Evolutionary conservation across 2,329 filamentous ascomycete genomes (phyloP).

Genomic region (Colletotrichum sojae): DNA sequence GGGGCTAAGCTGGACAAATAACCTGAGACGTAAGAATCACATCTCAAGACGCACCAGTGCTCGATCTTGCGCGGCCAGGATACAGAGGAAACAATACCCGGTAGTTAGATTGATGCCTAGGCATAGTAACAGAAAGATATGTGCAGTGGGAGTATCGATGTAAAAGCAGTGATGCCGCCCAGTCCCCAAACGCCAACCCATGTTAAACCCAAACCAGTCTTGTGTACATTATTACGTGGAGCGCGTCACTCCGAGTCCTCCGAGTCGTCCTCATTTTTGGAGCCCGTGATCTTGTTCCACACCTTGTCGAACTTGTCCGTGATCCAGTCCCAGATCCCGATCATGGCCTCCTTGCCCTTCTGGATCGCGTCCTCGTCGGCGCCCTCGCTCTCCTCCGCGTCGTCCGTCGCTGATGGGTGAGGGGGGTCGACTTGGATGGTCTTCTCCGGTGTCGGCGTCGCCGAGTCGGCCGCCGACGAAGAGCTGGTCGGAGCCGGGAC

Average conservation of each 20-base stretch:
- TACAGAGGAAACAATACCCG: not conserved
- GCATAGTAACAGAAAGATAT: not conserved
- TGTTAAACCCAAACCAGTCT: constrained; percentile 1
- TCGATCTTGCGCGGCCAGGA: too few relatives aligned
- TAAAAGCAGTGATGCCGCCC: constrained; percentile 24
- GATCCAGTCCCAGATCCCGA: constrained; percentile 67
- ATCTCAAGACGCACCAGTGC: too few relatives aligned
- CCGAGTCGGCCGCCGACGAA: constrained; percentile 39
- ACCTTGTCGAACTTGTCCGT: constrained; percentile 61
- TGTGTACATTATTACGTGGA: constrained; percentile 5
- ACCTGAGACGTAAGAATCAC: too few relatives aligned
- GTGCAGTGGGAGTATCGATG: constrained; percentile 35
- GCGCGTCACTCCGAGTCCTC: constrained; percentile 24
- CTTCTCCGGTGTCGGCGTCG: constrained; percentile 32
- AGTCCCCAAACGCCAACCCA: constrained; percentile 33
- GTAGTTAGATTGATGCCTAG: not conserved
- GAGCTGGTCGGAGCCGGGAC: constrained; percentile 12
- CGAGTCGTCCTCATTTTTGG: not conserved
- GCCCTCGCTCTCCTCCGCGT: constrained; percentile 42
- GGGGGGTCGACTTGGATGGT: constrained; percentile 43
- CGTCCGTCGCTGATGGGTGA: constrained; percentile 41
- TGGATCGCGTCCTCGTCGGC: constrained; percentile 48
- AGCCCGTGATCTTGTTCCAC: constrained; percentile 60
- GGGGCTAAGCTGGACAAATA: too few relatives aligned
- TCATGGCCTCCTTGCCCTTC: constrained; percentile 46